phyloP scores from a whole-genome alignment of 1,139 yeast species.

The Nakaseomyces kungkrabaensis region DNA sequence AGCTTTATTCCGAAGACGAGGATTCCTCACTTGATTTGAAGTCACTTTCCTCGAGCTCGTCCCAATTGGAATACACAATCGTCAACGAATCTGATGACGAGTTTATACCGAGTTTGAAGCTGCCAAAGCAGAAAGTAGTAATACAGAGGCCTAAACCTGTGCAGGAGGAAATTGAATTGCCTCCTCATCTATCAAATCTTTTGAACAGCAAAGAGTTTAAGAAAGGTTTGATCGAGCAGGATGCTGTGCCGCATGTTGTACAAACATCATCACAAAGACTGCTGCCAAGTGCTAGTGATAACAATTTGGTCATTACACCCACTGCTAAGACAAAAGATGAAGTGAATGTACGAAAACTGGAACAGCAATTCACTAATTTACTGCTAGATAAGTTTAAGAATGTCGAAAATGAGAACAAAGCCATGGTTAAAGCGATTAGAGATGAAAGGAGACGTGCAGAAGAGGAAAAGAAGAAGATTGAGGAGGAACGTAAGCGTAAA shows the following conservation, averaged over 20 bases:
- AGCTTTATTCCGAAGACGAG: slow-evolving; percentile 1
- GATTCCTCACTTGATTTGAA: neutral
- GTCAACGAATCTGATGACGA: slow-evolving; percentile 13
- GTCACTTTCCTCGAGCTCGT: neutral
- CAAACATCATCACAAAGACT: neutral
- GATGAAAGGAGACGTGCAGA: slow-evolving; percentile 8
- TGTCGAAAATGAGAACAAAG: slow-evolving; percentile 4
- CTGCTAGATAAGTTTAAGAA: neutral
- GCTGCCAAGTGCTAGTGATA: neutral
- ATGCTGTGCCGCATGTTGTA: slow-evolving; percentile 8
- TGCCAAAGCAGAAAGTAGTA: slow-evolving; percentile 10
- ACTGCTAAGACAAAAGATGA: neutral
- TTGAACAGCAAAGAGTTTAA: slow-evolving; percentile 2
- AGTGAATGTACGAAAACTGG: neutral
- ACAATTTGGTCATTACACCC: neutral
- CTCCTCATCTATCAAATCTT: neutral
- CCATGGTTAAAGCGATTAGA: neutral
- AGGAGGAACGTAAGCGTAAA: slow-evolving; percentile 12
- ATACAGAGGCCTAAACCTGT: neutral
- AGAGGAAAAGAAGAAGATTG: slow-evolving; percentile 4
- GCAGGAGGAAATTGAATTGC: neutral
- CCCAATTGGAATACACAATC: slow-evolving; percentile 11
- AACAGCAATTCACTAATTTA: neutral
- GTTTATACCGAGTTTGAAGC: slow-evolving; percentile 12
- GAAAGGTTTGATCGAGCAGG: slow-evolving; percentile 4